These are phyloP conservation scores for Leccinum fallax DNA, from an alignment of 1,284 basidiomycete species.

Conservation along the genomic window DNA sequence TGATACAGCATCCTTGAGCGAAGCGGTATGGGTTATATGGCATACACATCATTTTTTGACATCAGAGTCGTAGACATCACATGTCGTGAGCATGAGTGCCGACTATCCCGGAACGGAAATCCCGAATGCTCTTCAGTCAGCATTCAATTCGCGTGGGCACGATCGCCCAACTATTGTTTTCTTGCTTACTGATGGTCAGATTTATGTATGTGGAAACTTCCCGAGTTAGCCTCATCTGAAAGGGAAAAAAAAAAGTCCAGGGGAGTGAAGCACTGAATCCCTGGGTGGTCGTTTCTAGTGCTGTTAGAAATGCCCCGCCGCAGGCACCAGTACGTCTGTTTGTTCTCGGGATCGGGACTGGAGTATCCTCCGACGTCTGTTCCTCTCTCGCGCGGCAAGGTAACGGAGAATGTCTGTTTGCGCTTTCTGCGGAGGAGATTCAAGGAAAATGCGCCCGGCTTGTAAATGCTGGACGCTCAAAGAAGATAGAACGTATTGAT, in stretches of 20 bases:
- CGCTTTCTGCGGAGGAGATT: constrained; percentile 47
- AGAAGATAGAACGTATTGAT: constrained; percentile 44
- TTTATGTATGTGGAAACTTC: constrained; percentile 23
- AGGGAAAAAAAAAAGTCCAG: too few relatives aligned
- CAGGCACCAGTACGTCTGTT: constrained; percentile 49
- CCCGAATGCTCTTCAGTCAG: constrained; percentile 36
- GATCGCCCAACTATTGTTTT: constrained; percentile 49
- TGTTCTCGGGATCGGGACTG: constrained; percentile 55
- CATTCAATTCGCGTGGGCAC: constrained; percentile 22
- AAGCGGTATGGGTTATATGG: constrained; percentile 41
- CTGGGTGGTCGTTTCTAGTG: constrained; percentile 31
- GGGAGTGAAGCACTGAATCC: constrained; percentile 10
- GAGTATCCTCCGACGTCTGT: constrained; percentile 52
- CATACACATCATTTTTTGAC: constrained; percentile 2
- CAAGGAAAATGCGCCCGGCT: constrained; percentile 49
- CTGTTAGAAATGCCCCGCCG: constrained; percentile 27
- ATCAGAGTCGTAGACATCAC: constrained; percentile 27
- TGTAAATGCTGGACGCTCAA: constrained; percentile 50
- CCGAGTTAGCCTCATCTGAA: neutral
- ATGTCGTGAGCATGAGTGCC: constrained; percentile 42
- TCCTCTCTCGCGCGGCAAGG: constrained; percentile 52
- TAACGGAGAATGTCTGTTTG: constrained; percentile 50
- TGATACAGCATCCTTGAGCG: constrained; percentile 30
- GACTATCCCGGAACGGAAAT: constrained; percentile 53
- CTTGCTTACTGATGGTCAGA: constrained; percentile 55